Percentiles rank a stretch among this genome's conserved stretches.
phyloP scores from a whole-genome alignment of 352 stramenopile species.

The Globisporangium heterothallicum region DNA sequence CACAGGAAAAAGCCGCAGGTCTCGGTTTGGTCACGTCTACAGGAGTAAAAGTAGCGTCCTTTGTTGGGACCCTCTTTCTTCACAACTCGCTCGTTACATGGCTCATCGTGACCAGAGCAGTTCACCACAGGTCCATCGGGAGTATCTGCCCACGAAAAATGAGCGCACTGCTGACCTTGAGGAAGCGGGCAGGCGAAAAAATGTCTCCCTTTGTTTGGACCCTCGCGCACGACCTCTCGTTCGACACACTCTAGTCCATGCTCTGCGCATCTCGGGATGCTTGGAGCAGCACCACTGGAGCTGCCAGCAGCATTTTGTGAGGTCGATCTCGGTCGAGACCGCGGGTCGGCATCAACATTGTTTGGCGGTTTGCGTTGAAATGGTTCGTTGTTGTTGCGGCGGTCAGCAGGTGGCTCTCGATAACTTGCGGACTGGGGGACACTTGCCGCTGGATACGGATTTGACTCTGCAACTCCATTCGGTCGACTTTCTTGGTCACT shows the following conservation, averaged over 20 bases:
- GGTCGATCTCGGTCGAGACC: background rate
- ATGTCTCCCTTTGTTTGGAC: constrained; percentile 87
- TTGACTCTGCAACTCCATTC: background rate
- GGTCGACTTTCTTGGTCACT: background rate
- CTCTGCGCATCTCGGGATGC: constrained; percentile 34
- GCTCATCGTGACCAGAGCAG: constrained; percentile 57
- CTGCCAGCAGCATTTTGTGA: background rate
- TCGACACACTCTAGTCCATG: constrained; percentile 47
- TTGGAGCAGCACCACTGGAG: background rate
- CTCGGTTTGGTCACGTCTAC: constrained; percentile 39
- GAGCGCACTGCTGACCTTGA: constrained; percentile 83
- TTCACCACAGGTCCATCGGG: constrained; percentile 11
- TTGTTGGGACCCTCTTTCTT: constrained; percentile 65
- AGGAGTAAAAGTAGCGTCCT: constrained; percentile 60
- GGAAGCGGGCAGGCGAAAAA: constrained; percentile 90
- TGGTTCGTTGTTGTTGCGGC: background rate
- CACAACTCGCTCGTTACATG: constrained; percentile 57
- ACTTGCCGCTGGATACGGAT: background rate
- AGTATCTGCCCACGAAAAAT: constrained; percentile 85
- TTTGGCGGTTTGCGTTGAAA: background rate
- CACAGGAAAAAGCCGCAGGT: constrained; percentile 70
- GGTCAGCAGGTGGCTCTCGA: background rate
- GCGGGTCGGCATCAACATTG: background rate
- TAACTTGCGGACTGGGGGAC: background rate
- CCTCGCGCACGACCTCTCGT: constrained; percentile 51